Conservation (phyloP, 208 protist genomes). For the Eutreptiella sp. region DNA sequence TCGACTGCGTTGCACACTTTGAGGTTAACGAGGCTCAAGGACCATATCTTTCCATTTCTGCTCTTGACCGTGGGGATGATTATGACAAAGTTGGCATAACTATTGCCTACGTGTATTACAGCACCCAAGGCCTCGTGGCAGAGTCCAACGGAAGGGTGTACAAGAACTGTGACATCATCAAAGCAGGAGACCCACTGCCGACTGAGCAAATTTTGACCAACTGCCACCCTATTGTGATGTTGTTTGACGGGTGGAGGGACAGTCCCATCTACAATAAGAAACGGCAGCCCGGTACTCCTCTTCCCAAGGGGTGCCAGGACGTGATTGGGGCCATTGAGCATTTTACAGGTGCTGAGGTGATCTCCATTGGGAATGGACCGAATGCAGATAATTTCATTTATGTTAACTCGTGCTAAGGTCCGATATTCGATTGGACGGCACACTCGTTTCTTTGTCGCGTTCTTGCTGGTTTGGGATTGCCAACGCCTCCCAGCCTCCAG, state of each 20-base stretch:
- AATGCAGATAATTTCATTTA: conserved; percentile 75
- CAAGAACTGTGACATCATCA: conserved; percentile 74
- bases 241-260: conserved; percentile 66
- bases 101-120: conserved; percentile 79
- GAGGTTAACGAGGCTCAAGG: conserved; percentile 77
- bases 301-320: conserved; percentile 65
- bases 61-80: conserved; percentile 76
- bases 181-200: conserved; percentile 70
- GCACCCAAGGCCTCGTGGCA: conserved; percentile 41
- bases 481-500: too few species aligned
- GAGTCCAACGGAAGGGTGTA: conserved; percentile 64
- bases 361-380: conserved; percentile 80
- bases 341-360: conserved; percentile 67
- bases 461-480: too few species aligned
- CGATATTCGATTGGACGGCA: too few species aligned
- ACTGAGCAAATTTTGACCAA: conserved; percentile 61
- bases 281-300: conserved; percentile 45
- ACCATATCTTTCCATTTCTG: conserved; percentile 80
- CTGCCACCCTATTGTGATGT: conserved; percentile 76
- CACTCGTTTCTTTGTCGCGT: too few species aligned
- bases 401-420: conserved; percentile 64
- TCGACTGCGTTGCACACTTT: conserved; percentile 81
- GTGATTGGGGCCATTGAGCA: conserved; percentile 68
- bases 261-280: conserved; percentile 58
- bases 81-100: conserved; percentile 75